Conservation (phyloP, 176 grass and related monocot genomes). For the Oryza glaberrima region DNA sequence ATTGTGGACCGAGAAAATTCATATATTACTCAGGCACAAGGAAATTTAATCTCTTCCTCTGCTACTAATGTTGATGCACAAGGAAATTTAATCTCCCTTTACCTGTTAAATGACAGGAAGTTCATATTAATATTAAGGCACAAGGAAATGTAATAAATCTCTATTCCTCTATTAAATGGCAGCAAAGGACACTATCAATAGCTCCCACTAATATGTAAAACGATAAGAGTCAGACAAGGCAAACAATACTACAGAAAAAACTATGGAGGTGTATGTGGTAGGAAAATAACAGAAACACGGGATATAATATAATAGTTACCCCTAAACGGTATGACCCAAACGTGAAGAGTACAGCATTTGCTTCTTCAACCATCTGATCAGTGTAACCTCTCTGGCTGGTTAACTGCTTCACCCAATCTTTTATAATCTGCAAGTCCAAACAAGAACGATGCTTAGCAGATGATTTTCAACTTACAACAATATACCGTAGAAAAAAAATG, state of each 20-base stretch:
- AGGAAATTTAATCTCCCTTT: background rate
- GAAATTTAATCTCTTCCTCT: no score
- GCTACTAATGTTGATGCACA: background rate
- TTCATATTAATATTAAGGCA: background rate
- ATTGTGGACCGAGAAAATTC: background rate
- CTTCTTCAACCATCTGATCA: conserved; percentile 92
- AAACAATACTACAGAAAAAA: background rate
- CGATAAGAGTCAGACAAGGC: background rate
- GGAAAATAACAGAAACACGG: background rate
- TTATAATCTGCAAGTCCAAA: conserved; percentile 60
- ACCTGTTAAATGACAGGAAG: background rate
- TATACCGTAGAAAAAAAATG: background rate
- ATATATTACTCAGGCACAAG: no score
- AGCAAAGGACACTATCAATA: background rate
- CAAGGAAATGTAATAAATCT: background rate
- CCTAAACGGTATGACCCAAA: conserved; percentile 93
- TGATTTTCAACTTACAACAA: background rate
- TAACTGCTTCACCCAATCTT: conserved; percentile 88
- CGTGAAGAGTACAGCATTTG: conserved; percentile 93
- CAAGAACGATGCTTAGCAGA: background rate
- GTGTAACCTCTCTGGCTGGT: conserved; percentile 88
- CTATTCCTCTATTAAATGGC: background rate
- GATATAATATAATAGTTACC: conserved; percentile 47
- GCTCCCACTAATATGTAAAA: background rate
- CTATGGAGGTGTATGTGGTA: background rate